These are phyloP conservation scores for Tulasnella sp. DNA, from an alignment of 768 basidiomycete genomes.

Conservation along the genomic window DNA sequence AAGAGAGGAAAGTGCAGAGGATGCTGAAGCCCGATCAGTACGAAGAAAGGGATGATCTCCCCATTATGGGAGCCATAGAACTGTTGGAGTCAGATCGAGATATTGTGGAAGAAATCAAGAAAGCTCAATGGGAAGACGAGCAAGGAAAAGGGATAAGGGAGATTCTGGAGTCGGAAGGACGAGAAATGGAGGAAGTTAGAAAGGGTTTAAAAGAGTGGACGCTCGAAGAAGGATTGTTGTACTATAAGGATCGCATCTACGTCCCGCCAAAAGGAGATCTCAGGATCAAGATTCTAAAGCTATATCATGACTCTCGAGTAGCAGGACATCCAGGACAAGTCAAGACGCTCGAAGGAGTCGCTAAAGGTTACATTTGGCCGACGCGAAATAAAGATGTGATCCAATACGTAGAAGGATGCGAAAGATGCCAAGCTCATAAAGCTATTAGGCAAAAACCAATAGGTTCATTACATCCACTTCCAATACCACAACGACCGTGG, in stretches of 20 bases:
- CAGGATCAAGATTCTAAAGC: conserved; percentile 13
- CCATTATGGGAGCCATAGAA: no score
- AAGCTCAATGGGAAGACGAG: background rate
- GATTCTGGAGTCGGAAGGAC: background rate
- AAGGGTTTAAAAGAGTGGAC: background rate
- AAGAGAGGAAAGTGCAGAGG: background rate
- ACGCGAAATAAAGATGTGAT: conserved; percentile 18
- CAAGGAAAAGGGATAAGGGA: background rate
- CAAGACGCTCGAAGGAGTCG: conserved; percentile 22
- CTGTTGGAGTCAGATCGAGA: background rate
- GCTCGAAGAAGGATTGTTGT: background rate
- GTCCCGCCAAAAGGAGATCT: conserved; percentile 20
- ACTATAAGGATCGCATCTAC: conserved; percentile 18
- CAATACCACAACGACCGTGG: conserved; percentile 11
- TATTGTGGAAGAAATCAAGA: background rate
- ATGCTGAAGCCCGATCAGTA: background rate
- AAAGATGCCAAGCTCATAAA: conserved; percentile 20
- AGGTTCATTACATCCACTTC: conserved; percentile 19
- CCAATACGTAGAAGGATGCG: conserved; percentile 23
- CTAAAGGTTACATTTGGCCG: conserved; percentile 25
- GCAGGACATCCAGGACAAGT: conserved; percentile 25
- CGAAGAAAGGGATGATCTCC: background rate
- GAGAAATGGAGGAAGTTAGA: background rate
- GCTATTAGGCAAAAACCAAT: conserved; percentile 4
- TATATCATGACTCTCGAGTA: conserved; percentile 21